Evolutionary conservation across 192 early-diverging fungal genomes (phyloP).

Genomic region (Chytriomyces hyalinus): DNA sequence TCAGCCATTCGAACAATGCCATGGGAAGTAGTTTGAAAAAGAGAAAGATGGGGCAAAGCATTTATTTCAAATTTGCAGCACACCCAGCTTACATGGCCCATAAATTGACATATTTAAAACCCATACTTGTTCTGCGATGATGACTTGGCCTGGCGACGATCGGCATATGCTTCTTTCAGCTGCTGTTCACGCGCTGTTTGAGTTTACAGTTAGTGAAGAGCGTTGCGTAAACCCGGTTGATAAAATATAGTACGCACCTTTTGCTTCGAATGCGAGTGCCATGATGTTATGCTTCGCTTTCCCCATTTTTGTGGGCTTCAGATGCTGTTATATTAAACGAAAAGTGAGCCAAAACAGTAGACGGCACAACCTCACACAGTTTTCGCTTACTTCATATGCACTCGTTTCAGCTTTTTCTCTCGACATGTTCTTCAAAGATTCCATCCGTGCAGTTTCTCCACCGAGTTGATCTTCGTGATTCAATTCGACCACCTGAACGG

Average conservation of each 20-base stretch:
- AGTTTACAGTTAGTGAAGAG: too few species aligned
- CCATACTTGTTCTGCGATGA: conserved; percentile 22
- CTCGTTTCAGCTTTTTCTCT: conserved; percentile 21
- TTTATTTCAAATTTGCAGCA: too few species aligned
- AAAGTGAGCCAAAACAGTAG: not conserved
- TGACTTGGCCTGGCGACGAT: conserved; percentile 19
- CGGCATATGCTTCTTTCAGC: conserved; percentile 31
- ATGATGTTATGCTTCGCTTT: conserved; percentile 32
- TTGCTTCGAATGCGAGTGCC: conserved; percentile 33
- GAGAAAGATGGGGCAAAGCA: too few species aligned
- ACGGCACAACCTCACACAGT: not conserved
- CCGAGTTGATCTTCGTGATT: conserved; percentile 35
- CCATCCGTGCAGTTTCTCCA: conserved; percentile 7
- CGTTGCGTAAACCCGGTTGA: not conserved
- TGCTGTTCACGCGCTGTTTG: conserved; percentile 21
- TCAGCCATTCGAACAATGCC: too few species aligned
- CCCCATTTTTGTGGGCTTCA: conserved; percentile 22
- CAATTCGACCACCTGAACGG: conserved; percentile 20
- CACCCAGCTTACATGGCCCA: too few species aligned
- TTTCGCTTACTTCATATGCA: conserved; percentile 14
- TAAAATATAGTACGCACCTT: conserved; percentile 8
- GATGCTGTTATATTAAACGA: not conserved
- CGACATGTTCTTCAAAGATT: conserved; percentile 21
- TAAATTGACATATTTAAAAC: not conserved
- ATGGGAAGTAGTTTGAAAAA: too few species aligned